A percentile compares a stretch with the other conserved stretches of the same genome.
Conservation (phyloP, 2,329 filamentous ascomycete genomes). For the Dactylonectria macrodidyma region DNA sequence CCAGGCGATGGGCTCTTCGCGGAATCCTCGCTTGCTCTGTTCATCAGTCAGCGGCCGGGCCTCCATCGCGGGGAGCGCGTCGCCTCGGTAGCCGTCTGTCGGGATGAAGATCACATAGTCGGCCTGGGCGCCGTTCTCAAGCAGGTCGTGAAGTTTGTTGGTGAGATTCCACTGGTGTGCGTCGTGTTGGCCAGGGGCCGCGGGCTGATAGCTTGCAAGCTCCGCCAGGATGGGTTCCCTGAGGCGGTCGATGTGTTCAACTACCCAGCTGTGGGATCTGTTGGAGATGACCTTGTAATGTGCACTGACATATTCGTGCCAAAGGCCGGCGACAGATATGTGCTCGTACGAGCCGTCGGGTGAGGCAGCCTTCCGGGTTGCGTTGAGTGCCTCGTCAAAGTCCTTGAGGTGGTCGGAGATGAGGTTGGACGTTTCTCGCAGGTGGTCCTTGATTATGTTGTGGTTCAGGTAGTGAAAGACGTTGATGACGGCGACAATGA, state of each 20-base stretch:
- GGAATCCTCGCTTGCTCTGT: not conserved
- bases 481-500: not conserved
- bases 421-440: not conserved
- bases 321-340: not conserved
- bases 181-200: not conserved
- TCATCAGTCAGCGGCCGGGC: not conserved
- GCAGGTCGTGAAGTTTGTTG: constrained; percentile 2
- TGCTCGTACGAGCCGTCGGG: not conserved
- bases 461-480: constrained; percentile 3
- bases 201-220: not conserved
- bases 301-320: not conserved
- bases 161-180: not conserved
- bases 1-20: constrained; percentile 6
- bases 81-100: not conserved
- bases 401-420: not conserved
- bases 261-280: not conserved
- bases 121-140: not conserved
- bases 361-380: not conserved
- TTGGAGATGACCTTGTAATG: not conserved
- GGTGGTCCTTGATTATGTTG: not conserved
- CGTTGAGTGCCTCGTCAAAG: not conserved
- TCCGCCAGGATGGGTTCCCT: not conserved
- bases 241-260: not conserved
- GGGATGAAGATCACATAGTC: not conserved
- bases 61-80: not conserved